Percentiles rank a stretch among this genome's conserved stretches.
These are phyloP conservation scores for Nakazawaea pomicola DNA, from an alignment of 805 yeast species.

Conservation along the genomic window DNA sequence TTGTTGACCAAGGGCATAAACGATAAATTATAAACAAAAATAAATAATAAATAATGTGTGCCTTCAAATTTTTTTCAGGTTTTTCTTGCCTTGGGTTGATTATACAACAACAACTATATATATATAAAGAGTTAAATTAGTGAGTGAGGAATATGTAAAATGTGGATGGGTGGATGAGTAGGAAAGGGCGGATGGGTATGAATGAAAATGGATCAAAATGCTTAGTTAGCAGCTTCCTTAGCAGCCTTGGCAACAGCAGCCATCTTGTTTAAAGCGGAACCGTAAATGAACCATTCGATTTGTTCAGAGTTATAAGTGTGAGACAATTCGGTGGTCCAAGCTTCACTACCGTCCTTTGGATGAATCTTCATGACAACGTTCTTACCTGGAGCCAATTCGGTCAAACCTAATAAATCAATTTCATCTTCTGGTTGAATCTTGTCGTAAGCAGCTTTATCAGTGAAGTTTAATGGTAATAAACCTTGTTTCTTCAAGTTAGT, in stretches of 20 bases:
- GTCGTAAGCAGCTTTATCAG: slow-evolving; percentile 86
- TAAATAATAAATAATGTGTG: too few species aligned
- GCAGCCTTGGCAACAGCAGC: slow-evolving; percentile 18
- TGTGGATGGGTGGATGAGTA: too few species aligned
- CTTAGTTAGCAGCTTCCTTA: not conserved
- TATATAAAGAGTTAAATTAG: too few species aligned
- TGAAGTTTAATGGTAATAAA: slow-evolving; percentile 93
- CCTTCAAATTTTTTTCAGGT: too few species aligned
- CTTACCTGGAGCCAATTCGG: slow-evolving; percentile 90
- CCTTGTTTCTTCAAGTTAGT: slow-evolving; percentile 99
- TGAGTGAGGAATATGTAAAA: too few species aligned
- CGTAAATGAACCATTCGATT: slow-evolving; percentile 98
- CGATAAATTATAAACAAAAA: too few species aligned
- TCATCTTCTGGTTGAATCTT: slow-evolving; percentile 87
- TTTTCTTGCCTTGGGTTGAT: too few species aligned
- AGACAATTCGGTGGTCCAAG: slow-evolving; percentile 88
- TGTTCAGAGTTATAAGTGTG: slow-evolving; percentile 97
- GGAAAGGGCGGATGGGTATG: too few species aligned
- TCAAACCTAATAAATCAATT: slow-evolving; percentile 81
- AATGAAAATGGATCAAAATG: too few species aligned
- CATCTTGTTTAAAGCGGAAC: slow-evolving; percentile 98
- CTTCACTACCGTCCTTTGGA: slow-evolving; percentile 59
- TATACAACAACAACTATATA: too few species aligned
- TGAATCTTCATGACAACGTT: slow-evolving; percentile 72
- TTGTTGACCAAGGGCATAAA: too few species aligned